These are phyloP conservation scores for Wickerhamiella alocasiicola DNA, from an alignment of 805 yeast genomes.

Conservation along the genomic window DNA sequence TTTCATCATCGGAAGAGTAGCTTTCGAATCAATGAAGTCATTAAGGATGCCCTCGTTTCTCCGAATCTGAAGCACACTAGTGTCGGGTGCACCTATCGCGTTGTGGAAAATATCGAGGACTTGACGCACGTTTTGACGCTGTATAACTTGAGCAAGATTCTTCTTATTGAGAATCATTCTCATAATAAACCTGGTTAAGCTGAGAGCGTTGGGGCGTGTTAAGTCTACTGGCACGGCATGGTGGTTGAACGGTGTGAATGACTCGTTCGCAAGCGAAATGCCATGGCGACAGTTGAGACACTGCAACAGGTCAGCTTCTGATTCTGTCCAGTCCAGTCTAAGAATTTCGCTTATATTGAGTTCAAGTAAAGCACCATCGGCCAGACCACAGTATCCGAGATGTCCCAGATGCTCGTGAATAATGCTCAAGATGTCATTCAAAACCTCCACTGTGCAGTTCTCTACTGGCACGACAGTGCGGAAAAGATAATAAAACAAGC, in stretches of 20 bases:
- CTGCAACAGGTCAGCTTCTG: conserved; percentile 65
- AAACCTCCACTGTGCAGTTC: conserved; percentile 15
- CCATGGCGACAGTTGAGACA: conserved; percentile 70
- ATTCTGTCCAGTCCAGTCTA: conserved; percentile 31
- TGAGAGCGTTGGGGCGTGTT: conserved; percentile 31
- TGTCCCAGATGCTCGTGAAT: conserved; percentile 66
- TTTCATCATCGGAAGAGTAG: background rate
- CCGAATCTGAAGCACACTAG: conserved; percentile 18
- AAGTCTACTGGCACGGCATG: conserved; percentile 34
- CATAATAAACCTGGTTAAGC: conserved; percentile 38
- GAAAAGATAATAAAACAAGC: conserved; percentile 31
- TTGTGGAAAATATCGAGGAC: conserved; percentile 11
- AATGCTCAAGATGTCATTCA: conserved; percentile 39
- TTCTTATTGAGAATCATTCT: conserved; percentile 42
- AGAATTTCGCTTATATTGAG: conserved; percentile 45
- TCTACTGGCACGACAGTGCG: conserved; percentile 19
- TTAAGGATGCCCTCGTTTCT: conserved; percentile 32
- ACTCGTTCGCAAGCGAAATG: conserved; percentile 44
- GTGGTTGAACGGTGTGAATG: conserved; percentile 57
- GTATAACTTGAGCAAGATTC: conserved; percentile 46
- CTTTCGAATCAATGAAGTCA: conserved; percentile 32
- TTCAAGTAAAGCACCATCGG: conserved; percentile 48
- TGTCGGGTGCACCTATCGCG: conserved; percentile 11
- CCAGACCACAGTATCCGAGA: conserved; percentile 54
- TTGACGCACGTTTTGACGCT: conserved; percentile 42